Evolutionary conservation across 768 basidiomycete genomes (phyloP).

Genomic region (Suillus tomentosus): DNA sequence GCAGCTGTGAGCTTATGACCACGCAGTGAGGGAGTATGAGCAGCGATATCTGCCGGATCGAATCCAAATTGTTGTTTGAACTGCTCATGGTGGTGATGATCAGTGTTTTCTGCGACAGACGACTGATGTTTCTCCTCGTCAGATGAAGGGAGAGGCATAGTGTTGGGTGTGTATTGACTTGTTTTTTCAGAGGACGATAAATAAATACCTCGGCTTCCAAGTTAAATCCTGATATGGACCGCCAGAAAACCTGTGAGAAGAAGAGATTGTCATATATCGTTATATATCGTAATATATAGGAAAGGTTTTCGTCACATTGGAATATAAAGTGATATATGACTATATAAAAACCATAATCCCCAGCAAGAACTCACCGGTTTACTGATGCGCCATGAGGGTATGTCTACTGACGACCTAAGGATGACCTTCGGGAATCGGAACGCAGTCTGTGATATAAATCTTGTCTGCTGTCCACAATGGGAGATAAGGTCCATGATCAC

Average conservation of each 20-base stretch:
- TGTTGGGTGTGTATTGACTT: not conserved
- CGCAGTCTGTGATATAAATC: not conserved
- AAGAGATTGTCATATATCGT: no score
- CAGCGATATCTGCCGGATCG: slow-evolving; percentile 21
- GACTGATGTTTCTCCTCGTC: slow-evolving; percentile 2
- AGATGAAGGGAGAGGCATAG: slow-evolving; percentile 9
- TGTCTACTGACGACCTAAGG: slow-evolving; percentile 6
- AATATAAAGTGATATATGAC: no score
- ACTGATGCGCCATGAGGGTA: not conserved
- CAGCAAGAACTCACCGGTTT: no score
- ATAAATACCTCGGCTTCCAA: slow-evolving; percentile 4
- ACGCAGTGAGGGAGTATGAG: slow-evolving; percentile 25
- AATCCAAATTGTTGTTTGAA: not conserved
- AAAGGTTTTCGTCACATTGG: no score
- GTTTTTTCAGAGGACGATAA: not conserved
- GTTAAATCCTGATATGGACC: not conserved
- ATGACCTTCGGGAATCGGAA: not conserved
- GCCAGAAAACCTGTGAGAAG: no score
- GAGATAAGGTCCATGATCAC: not conserved
- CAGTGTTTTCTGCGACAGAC: slow-evolving; percentile 2
- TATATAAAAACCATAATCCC: no score
- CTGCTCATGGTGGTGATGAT: slow-evolving; percentile 1
- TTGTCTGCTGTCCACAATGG: not conserved
- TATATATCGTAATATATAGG: no score
- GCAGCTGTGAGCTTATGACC: slow-evolving; percentile 27